Percentiles rank a stretch among this genome's conserved stretches.
Conservation (phyloP, 306 rosid genomes). For the Acacia melanoxylon region DNA sequence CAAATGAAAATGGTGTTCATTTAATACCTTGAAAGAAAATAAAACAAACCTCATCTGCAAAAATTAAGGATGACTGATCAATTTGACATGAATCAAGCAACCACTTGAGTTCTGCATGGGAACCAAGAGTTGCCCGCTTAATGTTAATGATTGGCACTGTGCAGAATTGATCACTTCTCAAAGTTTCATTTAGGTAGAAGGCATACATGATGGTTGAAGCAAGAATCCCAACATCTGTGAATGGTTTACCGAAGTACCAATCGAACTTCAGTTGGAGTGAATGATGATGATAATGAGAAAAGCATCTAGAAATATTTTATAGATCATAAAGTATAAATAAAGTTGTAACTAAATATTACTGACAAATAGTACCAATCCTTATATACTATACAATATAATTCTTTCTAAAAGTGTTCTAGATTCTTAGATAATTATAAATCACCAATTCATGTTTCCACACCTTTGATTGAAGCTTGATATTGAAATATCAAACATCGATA, state of each 20-base stretch:
- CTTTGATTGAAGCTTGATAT: background rate
- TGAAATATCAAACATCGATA: background rate
- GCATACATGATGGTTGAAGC: conserved; percentile 79
- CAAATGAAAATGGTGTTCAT: background rate
- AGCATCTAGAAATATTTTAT: background rate
- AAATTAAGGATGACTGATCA: conserved; percentile 64
- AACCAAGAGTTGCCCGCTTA: conserved; percentile 58
- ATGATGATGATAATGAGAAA: background rate
- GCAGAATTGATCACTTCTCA: conserved; percentile 49
- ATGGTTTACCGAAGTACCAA: conserved; percentile 17
- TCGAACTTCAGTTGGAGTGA: background rate
- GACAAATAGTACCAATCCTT: background rate
- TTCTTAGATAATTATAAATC: background rate
- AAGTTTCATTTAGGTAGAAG: conserved; percentile 67
- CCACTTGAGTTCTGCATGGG: conserved; percentile 81
- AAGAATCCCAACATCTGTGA: conserved; percentile 70
- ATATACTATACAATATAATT: background rate
- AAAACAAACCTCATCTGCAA: conserved; percentile 74
- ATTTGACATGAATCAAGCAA: conserved; percentile 82
- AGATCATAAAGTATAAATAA: background rate
- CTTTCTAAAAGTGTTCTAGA: background rate
- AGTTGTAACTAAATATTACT: background rate
- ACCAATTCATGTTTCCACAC: background rate
- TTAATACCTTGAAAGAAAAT: background rate
- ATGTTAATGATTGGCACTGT: conserved; percentile 79